These are phyloP conservation scores for Metrosideros polymorpha DNA, from an alignment of 441 rosid species.

Conservation along the genomic window DNA sequence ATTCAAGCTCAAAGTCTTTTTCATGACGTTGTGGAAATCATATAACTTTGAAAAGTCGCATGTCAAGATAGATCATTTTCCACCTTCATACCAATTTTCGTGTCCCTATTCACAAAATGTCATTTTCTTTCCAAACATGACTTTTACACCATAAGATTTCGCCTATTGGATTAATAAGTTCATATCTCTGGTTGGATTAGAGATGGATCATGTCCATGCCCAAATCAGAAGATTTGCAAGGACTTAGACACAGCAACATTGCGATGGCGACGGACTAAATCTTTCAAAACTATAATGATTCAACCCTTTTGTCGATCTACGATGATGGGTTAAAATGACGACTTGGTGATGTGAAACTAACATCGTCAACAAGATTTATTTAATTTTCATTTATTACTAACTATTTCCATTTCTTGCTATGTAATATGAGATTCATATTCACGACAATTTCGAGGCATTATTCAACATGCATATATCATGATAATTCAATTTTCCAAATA, in stretches of 20 bases:
- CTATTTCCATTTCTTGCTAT: background rate
- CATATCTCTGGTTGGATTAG: background rate
- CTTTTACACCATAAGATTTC: background rate
- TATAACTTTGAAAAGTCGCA: conserved; percentile 1
- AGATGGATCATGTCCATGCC: background rate
- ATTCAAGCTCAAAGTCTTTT: no score
- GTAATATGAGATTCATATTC: background rate
- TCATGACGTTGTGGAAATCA: no score
- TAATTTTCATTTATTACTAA: background rate
- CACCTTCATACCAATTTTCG: no score
- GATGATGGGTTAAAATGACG: background rate
- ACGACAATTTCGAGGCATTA: background rate
- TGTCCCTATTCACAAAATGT: no score
- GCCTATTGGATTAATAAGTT: background rate
- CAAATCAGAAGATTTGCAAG: background rate
- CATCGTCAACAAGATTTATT: background rate
- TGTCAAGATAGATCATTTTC: no score
- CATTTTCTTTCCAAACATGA: background rate
- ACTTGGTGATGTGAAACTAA: background rate
- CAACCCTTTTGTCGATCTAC: background rate
- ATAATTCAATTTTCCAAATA: background rate
- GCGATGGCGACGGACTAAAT: background rate
- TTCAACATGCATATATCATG: background rate
- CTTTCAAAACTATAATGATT: background rate
- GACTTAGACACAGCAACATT: background rate